Base-by-base conservation (phyloP, 805 yeast species). In the Saccharomycopsis sp. region DNA sequence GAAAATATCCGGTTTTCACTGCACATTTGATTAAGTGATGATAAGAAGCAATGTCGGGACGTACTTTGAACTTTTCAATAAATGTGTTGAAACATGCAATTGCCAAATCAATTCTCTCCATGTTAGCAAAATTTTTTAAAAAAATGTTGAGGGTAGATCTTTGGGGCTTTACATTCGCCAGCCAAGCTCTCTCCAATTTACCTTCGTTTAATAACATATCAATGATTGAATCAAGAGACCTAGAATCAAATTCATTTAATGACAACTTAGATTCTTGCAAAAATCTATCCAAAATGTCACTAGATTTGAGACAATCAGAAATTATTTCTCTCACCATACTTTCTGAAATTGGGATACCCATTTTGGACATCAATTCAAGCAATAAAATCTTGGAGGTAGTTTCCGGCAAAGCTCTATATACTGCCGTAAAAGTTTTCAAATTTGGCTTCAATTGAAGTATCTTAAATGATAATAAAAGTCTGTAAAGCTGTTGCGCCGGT, bases 351-450 rank as follows among this genome's bases (percentile, higher is more conserved):
- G 67, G 67, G 3, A 65, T 55, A n/a, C 54, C 54, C 26, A 58
- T 43, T 22, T 55, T 50, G 4, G 52, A 42, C 59, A 71, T 57
- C 27, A 59, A 60, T 35, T 59, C 58, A 5, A 67, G 33, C 34
- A 64, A 55, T 1, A 58, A 41, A 3, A 56, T 53, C 36, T 62
- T 61, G n/a, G 68, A 60, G 2, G 56, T 45, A 36, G 58, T 60
- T 40, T 66, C 70, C 9, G 56, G 54, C 13, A 69, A 42, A 8
- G 66, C 46, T 13, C 56, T 51, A 46, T 60, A 63, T 8, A 67
- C 52, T 3, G 63, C 47, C 14, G 59, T 55, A 68, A 72, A 68
- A 0, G 75, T 69, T 1, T 54, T 52, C 1, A 63, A 32, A 50
- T 70, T 68, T 0, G 68, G 67, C 2, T 50, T 38, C 1, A 67